Evolutionary conservation across 2,329 filamentous ascomycete species (phyloP).

Genomic region (Exophiala calicioides): DNA sequence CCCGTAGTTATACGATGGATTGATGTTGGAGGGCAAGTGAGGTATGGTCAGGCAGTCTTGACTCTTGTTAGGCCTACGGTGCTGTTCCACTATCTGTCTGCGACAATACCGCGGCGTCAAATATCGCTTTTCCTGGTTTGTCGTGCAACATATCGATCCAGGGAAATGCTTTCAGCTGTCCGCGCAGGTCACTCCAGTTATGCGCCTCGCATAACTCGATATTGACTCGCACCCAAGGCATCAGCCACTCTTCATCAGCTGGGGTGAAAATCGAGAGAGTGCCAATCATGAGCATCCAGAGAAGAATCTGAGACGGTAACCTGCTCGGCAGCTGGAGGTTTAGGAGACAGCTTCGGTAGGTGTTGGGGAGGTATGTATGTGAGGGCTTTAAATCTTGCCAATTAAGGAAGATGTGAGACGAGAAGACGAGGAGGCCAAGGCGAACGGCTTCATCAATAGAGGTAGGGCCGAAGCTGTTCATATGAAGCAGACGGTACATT

Average conservation of each 20-base stretch:
- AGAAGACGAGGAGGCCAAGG: conserved; percentile 43
- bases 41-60: too few species aligned
- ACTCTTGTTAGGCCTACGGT: too few species aligned
- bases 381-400: conserved; percentile 35
- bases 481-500: conserved; percentile 44
- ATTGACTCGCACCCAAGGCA: neutral
- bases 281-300: conserved; percentile 30
- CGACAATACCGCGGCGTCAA: too few species aligned
- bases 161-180: conserved; percentile 33
- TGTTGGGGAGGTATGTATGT: conserved; percentile 22
- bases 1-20: too few species aligned
- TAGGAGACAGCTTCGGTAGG: conserved; percentile 22
- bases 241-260: conserved; percentile 15
- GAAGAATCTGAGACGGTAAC: conserved; percentile 4
- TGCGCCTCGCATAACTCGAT: conserved; percentile 5
- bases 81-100: too few species aligned
- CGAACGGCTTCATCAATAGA: conserved; percentile 41
- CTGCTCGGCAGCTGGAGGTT: conserved; percentile 1
- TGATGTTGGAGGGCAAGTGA: too few species aligned
- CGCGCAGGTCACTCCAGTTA: conserved; percentile 28
- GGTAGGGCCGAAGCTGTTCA: conserved; percentile 33
- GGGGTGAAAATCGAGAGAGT: conserved; percentile 16
- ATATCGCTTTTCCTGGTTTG: conserved; percentile 32
- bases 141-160: conserved; percentile 38
- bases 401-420: conserved; percentile 42